Evolutionary conservation across 2,329 filamentous ascomycete genomes (phyloP), one percentile per base, ranked within the genome.

Genomic region (Epichloe typhina): DNA sequence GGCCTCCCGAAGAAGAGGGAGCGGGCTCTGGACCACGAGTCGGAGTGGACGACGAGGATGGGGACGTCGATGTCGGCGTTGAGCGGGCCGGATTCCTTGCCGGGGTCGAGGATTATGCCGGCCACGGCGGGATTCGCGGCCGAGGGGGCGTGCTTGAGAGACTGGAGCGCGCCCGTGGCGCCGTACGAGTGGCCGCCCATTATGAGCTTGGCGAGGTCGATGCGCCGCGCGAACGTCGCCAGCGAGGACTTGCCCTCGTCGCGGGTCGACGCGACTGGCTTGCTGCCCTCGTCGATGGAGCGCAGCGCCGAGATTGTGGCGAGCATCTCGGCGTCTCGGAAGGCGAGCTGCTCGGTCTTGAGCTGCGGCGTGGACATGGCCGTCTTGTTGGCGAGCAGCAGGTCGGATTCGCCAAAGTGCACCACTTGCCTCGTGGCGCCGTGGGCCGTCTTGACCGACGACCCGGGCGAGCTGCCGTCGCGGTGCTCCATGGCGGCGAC

Each of bases 151-250:
- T 66, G 69, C 48, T 74, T 74, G n/a, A 84, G 68, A 3, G 77
- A 74, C 52, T 81, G 79, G 19, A 84, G 67, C 0, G 78, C 80
- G 3, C 77, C 73, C 0, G 82, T 84, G 2, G 80, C 82, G 46
- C 82, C 82, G 64, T 81, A 84, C 0, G 79, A 83, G 60, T 85
- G 82, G 0, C 82, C 82, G 3, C 69, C 76, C 8, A 84, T 69
- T 44, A 78, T 71, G 56, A 82, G 71, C 37, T 74, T 70, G 33
- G 72, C 65, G 23, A 69, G 55, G 60, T 82, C 72, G 6, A 86
- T 70, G 9, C 79, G 71, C 50, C 66, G 64, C 37, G 68, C 61
- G 72, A 80, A 85, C 15, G 65, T 64, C 3, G 66, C 57, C 1
- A 82, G 69, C 54, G 66, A 64, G 17, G 66, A 64, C 21, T 57